Base-by-base conservation (phyloP, 345 rosid genomes). In the Boechera retrofracta region DNA sequence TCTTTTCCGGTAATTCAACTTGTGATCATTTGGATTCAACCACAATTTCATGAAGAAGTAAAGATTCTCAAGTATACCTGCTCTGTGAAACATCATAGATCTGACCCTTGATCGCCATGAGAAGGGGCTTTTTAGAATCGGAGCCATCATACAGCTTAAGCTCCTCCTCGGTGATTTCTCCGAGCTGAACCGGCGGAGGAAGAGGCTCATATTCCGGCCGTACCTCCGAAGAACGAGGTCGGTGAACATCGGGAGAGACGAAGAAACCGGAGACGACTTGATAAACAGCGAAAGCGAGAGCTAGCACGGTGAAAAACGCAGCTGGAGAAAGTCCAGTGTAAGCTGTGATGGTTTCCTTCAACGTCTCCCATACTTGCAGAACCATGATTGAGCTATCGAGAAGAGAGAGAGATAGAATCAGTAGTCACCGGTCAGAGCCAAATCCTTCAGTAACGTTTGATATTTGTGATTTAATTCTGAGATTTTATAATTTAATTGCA, bases 51-150 rank as follows among this genome's bases (percentile, higher is more conserved):
- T 31, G 13, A 18, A 10, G 0, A 16, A 67, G 28, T 10, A 36
- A 11, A 31, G 48, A 28, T 5, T 18, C 0, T 1, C 9, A 44
- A 38, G 45, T 31, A 47, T 53, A 96, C 98, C 98, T 93, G 98
- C 98, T 91, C 78, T 87, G 96, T 3, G 99, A 87, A 67, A 96
- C 97, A 75, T 96, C 99, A 55, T 96, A 96, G 94, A 96, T 96
- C 97, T 96, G 99, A 42, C 95, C 91, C 81, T 93, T 93, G 80
- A 96, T 93, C 7, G 98, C 99, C 99, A 96, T 93, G 31, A 96
- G 95, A 78, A 96, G 88, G 18, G 99, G 97, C 75, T 91, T 91
- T 74, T 84, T 76, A 16, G 93, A 71, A 84, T 96, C 97, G 10
- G 84, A 6, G 24, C 99, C 99, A 56, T 93, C 96, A 38, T 89